Percentiles rank a stretch among this genome's conserved stretches.
phyloP scores from a whole-genome alignment of 345 rosid species.

The Salix dunnii region DNA sequence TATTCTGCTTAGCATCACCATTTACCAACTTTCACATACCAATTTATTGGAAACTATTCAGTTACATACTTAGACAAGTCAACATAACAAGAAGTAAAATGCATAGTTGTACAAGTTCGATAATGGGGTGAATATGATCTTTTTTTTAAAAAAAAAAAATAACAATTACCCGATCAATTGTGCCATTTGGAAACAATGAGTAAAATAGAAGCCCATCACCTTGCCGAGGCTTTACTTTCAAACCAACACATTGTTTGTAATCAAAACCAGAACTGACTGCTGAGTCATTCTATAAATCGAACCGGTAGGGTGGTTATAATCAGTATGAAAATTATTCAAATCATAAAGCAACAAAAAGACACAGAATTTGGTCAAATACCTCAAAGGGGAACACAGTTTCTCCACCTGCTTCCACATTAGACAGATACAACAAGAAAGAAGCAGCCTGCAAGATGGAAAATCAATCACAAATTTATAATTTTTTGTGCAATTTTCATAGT shows the following conservation, averaged over 20 bases:
- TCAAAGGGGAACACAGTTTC: slow-evolving; percentile 85
- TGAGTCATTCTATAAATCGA: slow-evolving; percentile 42
- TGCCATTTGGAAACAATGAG: slow-evolving; percentile 58
- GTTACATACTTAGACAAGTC: not conserved
- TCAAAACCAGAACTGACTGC: slow-evolving; percentile 41
- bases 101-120: not conserved
- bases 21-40: not conserved
- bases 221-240: slow-evolving; percentile 69
- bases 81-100: not conserved
- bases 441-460: slow-evolving; percentile 38
- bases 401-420: slow-evolving; percentile 74
- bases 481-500: not conserved
- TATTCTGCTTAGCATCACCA: not conserved
- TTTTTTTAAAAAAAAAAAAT: not conserved
- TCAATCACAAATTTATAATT: slow-evolving; percentile 4
- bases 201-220: slow-evolving; percentile 78
- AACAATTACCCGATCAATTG: slow-evolving; percentile 56
- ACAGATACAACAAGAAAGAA: slow-evolving; percentile 63
- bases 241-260: slow-evolving; percentile 57
- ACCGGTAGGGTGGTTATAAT: not conserved
- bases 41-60: not conserved
- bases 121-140: not conserved
- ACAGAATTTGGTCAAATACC: slow-evolving; percentile 35
- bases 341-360: not conserved
- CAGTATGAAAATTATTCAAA: not conserved